Base-by-base conservation (phyloP, 2,329 filamentous ascomycete genomes). In the Fusarium verticillioides region DNA sequence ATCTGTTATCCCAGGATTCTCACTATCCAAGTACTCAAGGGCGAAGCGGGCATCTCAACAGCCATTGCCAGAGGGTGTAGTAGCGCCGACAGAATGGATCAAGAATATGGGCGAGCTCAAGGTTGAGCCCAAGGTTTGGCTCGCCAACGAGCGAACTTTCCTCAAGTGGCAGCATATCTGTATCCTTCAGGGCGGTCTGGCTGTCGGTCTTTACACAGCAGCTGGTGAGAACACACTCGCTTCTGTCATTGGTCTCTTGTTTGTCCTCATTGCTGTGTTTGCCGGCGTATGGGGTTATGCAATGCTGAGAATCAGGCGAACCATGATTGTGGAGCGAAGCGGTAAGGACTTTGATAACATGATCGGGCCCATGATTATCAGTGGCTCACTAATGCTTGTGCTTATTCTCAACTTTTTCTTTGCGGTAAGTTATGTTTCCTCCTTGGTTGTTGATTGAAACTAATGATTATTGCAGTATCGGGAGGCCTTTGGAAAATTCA, bases 141-240 rank as follows among this genome's bases (percentile, higher is more conserved):
- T 99, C 64, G 96, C 96, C 61, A 99, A 99, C 83, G 96, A 99
- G 84, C 92, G 96, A 70, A 99, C 96, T 0, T 99, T 98, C 81
- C 92, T 99, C 82, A 98, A 98, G 83, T 99, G 96, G 96, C 94
- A 98, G 85, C 95, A 98, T 82, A 95, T 99, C 78, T 92, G 91
- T 70, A 90, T 99, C 54, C 87, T 99, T 19, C 90, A 99, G 30
- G 95, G 95, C 42, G 91, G 92, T 28, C 84, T 99, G 36, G 94
- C 94, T 1, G 85, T 99, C 18, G 94, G 92, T 28, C 85, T 99
- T 34, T 98, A 96, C 84, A 96, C 97, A 76, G 94, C 96, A 1
- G 95, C 95, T 0, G 93, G 94, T 11, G 85, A 91, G 75, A 94
- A 97, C 81, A 85, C 86, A n/a, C 82, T 97, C 37, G 95, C 94